Evolutionary conservation across 306 rosid genomes (phyloP).

Genomic region (Cucurbita pepo): DNA sequence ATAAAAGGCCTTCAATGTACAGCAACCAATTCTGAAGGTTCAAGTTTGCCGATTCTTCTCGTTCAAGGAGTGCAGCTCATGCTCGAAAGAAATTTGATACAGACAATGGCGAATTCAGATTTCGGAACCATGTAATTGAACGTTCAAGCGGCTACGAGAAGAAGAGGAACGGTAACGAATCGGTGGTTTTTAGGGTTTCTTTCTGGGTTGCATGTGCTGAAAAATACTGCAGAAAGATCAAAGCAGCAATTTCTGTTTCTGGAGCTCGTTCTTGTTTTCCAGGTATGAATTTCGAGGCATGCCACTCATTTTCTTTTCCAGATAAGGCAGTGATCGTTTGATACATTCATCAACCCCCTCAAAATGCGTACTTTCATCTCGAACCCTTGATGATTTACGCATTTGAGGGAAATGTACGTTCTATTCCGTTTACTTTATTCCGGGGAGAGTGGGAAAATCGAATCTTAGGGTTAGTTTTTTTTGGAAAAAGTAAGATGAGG

Average conservation of each 20-base stretch:
- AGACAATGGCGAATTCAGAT: background rate
- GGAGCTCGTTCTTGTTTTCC: background rate
- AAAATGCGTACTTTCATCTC: background rate
- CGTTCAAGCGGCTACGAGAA: background rate
- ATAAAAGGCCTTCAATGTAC: background rate
- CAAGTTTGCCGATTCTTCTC: background rate
- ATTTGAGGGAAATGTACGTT: background rate
- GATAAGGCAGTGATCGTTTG: background rate
- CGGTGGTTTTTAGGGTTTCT: background rate
- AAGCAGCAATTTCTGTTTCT: background rate
- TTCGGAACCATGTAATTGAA: background rate
- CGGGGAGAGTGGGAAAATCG: background rate
- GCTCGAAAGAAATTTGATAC: background rate
- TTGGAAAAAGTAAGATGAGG: background rate
- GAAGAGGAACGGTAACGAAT: background rate
- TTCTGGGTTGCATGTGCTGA: background rate
- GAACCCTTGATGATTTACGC: background rate
- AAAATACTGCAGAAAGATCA: background rate
- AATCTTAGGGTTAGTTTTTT: background rate
- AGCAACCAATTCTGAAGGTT: background rate
- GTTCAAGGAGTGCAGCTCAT: background rate
- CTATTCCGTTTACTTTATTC: background rate
- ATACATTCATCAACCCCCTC: background rate
- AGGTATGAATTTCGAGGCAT: background rate
- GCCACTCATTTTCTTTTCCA: background rate